Evolutionary conservation across 2,329 filamentous ascomycete species (phyloP), one percentile per base, ranked within the genome.

Genomic region (Coniochaeta sp.): DNA sequence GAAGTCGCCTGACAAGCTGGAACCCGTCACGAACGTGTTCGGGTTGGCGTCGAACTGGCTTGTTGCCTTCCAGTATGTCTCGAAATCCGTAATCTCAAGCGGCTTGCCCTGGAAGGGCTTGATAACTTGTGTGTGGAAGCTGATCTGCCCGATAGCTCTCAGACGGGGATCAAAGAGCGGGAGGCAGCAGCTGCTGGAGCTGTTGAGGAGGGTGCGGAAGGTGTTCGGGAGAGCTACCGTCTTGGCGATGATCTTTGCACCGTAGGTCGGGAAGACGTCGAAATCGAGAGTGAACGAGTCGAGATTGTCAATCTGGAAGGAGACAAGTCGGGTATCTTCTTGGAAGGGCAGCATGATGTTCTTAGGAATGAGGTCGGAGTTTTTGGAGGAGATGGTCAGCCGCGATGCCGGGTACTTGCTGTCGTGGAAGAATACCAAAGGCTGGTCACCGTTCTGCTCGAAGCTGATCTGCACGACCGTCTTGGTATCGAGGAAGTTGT

Each of bases 41-140:
- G 89, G 89, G 55, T 92, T 90, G 58, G 90, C 87, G 71, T 96
- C 91, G 56, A 95, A 83, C 67, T 96, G 92, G 69, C 92, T 96
- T 1, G 95, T 99, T 0, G 93, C 93, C 74, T 98, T 99, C 95
- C 95, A 99, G 74, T 99, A 99, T 0, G 95, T 98, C 64, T 96
- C 95, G 68, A 98, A 99, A 70, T 98, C 93, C 1, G 95, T 96
- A 62, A 99, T 97, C 73, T 99, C 95, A 24, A 99, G 79, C 3
- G 95, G 92, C 62, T 92, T 89, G 8, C 95, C 93, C 64, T 88
- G 86, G 76, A 98, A 99, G 0, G 95, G 95, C 70, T 96, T 97
- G 72, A 99, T 96, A 28, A 98, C 91, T 71, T 98, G 93, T 60
- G 91, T 96, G 65, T 90, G 90, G 78, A 99, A 99, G 64, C 87